Percentiles rank a stretch among this genome's conserved stretches.
Evolutionary conservation across 768 basidiomycete genomes (phyloP).

Genomic region (Cytidiella melzeri): DNA sequence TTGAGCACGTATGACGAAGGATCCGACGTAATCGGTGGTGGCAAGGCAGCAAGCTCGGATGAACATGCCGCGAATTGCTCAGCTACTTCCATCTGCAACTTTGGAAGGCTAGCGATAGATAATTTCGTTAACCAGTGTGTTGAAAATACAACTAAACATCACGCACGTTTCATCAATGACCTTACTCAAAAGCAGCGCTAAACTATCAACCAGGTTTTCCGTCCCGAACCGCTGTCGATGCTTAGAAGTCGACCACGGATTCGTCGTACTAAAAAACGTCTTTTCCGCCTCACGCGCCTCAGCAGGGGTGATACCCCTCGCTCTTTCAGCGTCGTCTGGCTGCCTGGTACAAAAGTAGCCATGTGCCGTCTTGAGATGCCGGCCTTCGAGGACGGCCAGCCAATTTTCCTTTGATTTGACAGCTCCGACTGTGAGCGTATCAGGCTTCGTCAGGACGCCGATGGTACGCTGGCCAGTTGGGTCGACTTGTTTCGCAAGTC

Average conservation of each 20-base stretch:
- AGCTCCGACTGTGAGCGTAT: slow-evolving; percentile 42
- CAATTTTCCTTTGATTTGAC: slow-evolving; percentile 38
- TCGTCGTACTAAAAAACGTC: slow-evolving; percentile 40
- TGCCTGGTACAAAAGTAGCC: slow-evolving; percentile 62
- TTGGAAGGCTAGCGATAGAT: slow-evolving; percentile 23
- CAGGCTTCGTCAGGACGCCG: slow-evolving; percentile 69
- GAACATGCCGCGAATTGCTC: slow-evolving; percentile 23
- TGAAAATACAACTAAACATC: not conserved
- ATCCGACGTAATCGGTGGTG: slow-evolving; percentile 26
- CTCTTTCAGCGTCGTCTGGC: slow-evolving; percentile 53
- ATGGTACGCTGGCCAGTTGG: slow-evolving; percentile 52
- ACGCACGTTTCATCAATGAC: slow-evolving; percentile 6
- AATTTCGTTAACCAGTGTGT: too few species aligned
- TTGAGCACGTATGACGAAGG: slow-evolving; percentile 33
- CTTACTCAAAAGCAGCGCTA: slow-evolving; percentile 41
- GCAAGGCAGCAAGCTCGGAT: slow-evolving; percentile 23
- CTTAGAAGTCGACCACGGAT: slow-evolving; percentile 45
- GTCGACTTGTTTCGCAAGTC: slow-evolving; percentile 47
- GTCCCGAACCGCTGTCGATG: slow-evolving; percentile 52
- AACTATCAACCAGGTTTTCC: slow-evolving; percentile 41
- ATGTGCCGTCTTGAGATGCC: slow-evolving; percentile 35
- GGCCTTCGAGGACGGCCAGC: slow-evolving; percentile 48
- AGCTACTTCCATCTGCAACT: slow-evolving; percentile 23
- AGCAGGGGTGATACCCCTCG: slow-evolving; percentile 28
- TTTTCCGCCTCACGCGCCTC: slow-evolving; percentile 34